Percentiles rank a stretch among this genome's conserved stretches.
Conservation (phyloP, 495 filamentous ascomycete species). For the Trichoderma erinaceum region DNA sequence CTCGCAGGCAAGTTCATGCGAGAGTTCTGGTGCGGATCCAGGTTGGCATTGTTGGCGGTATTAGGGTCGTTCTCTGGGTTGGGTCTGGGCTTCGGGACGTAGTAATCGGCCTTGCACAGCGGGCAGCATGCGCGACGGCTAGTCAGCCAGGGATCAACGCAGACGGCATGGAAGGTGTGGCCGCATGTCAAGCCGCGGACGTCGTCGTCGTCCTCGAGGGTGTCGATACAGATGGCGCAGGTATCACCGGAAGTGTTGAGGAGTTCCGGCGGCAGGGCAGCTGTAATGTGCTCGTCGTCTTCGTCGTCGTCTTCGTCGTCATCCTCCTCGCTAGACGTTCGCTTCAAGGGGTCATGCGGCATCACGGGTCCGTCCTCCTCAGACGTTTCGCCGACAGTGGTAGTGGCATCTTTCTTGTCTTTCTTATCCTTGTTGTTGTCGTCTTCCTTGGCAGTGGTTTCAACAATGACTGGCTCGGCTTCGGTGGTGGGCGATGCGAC, state of each 20-base stretch:
- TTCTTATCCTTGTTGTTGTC: slow-evolving; percentile 3
- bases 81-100: slow-evolving; percentile 73
- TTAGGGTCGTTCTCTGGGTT: slow-evolving; percentile 30
- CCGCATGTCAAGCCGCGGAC: slow-evolving; percentile 89
- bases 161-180: slow-evolving; percentile 91
- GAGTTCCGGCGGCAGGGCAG: slow-evolving; percentile 74
- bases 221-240: slow-evolving; percentile 94
- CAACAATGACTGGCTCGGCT: neutral
- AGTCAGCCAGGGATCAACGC: slow-evolving; percentile 95
- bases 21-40: slow-evolving; percentile 26
- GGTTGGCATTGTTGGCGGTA: slow-evolving; percentile 21
- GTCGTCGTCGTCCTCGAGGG: slow-evolving; percentile 89
- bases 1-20: slow-evolving; percentile 38
- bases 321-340: slow-evolving; percentile 16
- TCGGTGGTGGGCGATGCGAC: slow-evolving; percentile 15
- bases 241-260: slow-evolving; percentile 85
- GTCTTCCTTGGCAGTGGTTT: neutral
- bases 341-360: neutral
- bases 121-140: slow-evolving; percentile 90
- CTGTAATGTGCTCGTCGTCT: slow-evolving; percentile 75
- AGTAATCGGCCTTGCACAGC: slow-evolving; percentile 95
- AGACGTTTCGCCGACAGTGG: neutral
- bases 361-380: neutral
- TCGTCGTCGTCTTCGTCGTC: slow-evolving; percentile 51
- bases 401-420: neutral